These are phyloP conservation scores for Ricinus communis DNA, from an alignment of 345 rosid species.

Conservation along the genomic window DNA sequence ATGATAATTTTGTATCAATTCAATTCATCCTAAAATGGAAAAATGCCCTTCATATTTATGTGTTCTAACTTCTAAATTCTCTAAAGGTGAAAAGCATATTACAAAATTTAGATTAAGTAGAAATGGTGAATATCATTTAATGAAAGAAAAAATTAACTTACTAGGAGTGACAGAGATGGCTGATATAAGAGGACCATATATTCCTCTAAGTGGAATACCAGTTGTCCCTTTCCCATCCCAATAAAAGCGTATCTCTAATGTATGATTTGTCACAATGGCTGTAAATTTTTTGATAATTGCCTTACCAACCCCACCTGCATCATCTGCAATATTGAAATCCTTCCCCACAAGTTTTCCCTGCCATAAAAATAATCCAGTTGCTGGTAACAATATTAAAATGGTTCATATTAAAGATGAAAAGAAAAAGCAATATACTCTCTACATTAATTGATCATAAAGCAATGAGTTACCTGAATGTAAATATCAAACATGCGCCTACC, in stretches of 20 bases:
- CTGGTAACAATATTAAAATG: neutral
- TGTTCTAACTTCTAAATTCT: too few relatives aligned
- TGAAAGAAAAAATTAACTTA: neutral
- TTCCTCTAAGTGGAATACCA: slow-evolving; percentile 13
- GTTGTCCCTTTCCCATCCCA: slow-evolving; percentile 26
- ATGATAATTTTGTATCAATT: too few relatives aligned
- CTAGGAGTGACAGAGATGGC: slow-evolving; percentile 22
- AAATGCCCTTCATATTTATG: too few relatives aligned
- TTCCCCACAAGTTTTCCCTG: slow-evolving; percentile 6
- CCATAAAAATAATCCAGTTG: too few relatives aligned
- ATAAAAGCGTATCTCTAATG: slow-evolving; percentile 24
- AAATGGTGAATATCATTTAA: too few relatives aligned
- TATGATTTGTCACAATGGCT: slow-evolving; percentile 6
- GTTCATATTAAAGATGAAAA: neutral
- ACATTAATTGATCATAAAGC: neutral
- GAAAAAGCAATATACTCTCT: too few relatives aligned
- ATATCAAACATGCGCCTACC: slow-evolving; percentile 20
- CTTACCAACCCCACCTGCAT: slow-evolving; percentile 18
- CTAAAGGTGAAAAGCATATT: too few relatives aligned
- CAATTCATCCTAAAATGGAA: too few relatives aligned
- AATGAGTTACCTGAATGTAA: slow-evolving; percentile 16
- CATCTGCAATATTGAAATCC: slow-evolving; percentile 16
- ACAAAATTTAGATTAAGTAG: too few relatives aligned
- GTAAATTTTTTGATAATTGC: slow-evolving; percentile 7
- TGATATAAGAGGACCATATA: slow-evolving; percentile 25